Evolutionary conservation across 805 yeast genomes (phyloP).

Genomic region (Wickerhamomyces queroliae): DNA sequence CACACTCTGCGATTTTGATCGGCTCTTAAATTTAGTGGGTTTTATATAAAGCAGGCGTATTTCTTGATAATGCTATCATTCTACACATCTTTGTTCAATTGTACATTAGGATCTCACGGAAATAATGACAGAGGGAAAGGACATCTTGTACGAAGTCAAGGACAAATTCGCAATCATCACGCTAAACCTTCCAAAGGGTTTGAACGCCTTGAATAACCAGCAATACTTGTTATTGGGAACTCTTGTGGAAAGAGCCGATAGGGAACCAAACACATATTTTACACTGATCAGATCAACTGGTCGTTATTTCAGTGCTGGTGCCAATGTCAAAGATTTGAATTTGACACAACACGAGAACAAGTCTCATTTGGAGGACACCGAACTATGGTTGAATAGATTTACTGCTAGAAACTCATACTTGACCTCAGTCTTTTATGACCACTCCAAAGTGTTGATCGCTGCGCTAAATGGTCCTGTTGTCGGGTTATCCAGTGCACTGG

Average conservation of each 20-base stretch:
- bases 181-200: constrained; percentile 50
- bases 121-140: constrained; percentile 17
- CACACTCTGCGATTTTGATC: too few relatives aligned
- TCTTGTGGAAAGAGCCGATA: constrained; percentile 55
- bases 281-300: constrained; percentile 72
- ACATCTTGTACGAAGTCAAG: constrained; percentile 25
- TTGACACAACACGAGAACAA: constrained; percentile 8
- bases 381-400: constrained; percentile 49
- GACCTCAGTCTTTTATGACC: constrained; percentile 63
- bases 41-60: too few relatives aligned
- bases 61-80: too few relatives aligned
- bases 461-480: constrained; percentile 86
- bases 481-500: constrained; percentile 71
- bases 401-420: constrained; percentile 68
- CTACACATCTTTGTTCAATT: background rate
- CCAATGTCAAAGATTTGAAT: constrained; percentile 45
- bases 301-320: constrained; percentile 79
- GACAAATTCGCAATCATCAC: constrained; percentile 57
- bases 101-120: background rate
- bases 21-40: too few relatives aligned
- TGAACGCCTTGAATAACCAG: constrained; percentile 62
- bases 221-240: constrained; percentile 60
- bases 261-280: constrained; percentile 50
- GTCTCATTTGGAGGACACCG: constrained; percentile 21
- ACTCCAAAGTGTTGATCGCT: constrained; percentile 61